Percentiles rank a stretch among this genome's conserved stretches.
These are phyloP conservation scores for Pinguiococcus pyrenoidosus DNA, from an alignment of 108 stramenopile genomes.

Conservation along the genomic window DNA sequence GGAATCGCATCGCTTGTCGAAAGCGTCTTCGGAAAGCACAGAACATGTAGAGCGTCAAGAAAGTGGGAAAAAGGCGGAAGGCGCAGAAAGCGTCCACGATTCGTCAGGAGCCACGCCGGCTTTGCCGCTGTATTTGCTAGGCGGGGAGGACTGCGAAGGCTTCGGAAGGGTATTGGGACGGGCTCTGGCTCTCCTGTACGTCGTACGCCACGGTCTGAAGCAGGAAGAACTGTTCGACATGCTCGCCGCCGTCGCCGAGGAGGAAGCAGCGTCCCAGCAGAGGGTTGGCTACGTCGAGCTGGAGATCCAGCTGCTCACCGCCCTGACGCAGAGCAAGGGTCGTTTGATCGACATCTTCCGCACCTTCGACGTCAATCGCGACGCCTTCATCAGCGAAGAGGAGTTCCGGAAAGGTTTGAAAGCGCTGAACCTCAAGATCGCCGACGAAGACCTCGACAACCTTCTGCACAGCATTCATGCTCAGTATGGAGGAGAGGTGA, in stretches of 20 bases:
- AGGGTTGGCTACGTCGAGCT: slow-evolving; percentile 20
- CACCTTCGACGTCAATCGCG: slow-evolving; percentile 19
- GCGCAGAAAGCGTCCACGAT: no score
- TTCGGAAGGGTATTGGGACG: slow-evolving; percentile 28
- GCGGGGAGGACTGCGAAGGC: no score
- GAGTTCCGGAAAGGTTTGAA: not conserved
- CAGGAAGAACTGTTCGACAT: slow-evolving; percentile 39
- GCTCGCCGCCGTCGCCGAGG: slow-evolving; percentile 16
- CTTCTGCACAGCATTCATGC: not conserved
- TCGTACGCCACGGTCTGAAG: slow-evolving; percentile 42
- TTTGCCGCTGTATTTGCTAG: no score
- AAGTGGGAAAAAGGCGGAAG: no score
- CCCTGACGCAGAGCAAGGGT: slow-evolving; percentile 9
- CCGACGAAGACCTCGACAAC: not conserved
- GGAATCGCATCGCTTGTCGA: no score
- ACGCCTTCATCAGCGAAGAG: not conserved
- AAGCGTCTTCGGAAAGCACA: no score
- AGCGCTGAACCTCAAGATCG: not conserved
- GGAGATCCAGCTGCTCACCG: slow-evolving; percentile 23
- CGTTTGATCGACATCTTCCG: slow-evolving; percentile 22
- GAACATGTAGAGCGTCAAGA: no score
- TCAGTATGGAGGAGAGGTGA: no score
- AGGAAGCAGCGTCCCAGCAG: slow-evolving; percentile 11
- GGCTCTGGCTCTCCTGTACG: slow-evolving; percentile 37
- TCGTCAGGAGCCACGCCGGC: no score